These are phyloP conservation scores for Stevia rebaudiana DNA, from an alignment of 140 eudicot genomes.

Conservation along the genomic window DNA sequence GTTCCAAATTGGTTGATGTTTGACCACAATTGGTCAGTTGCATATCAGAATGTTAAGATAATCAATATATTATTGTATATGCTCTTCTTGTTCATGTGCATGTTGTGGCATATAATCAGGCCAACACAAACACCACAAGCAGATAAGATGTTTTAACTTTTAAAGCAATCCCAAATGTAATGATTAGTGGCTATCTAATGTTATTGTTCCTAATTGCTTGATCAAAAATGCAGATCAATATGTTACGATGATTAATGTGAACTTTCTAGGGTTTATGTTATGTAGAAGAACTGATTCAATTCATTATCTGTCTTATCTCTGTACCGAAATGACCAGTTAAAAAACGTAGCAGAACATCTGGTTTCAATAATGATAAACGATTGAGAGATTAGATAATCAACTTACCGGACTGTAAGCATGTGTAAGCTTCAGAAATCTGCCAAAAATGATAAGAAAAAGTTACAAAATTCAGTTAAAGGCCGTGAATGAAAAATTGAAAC, in stretches of 20 bases:
- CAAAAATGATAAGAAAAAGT: neutral
- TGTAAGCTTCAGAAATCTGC: constrained; percentile 89
- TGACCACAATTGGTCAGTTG: too few relatives aligned
- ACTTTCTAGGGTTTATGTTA: neutral
- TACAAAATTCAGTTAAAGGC: neutral
- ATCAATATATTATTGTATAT: too few relatives aligned
- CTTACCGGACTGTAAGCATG: constrained; percentile 65
- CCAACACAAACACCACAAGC: too few relatives aligned
- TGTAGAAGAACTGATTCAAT: too few relatives aligned
- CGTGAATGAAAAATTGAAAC: neutral
- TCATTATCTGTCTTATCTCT: neutral
- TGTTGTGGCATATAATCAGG: too few relatives aligned
- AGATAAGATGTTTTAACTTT: too few relatives aligned
- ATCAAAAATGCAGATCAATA: neutral
- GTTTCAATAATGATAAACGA: neutral
- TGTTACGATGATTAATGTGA: neutral
- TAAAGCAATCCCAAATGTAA: neutral
- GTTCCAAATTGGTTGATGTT: neutral
- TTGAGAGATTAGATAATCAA: neutral
- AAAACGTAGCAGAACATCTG: neutral
- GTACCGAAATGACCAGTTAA: neutral
- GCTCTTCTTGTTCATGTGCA: too few relatives aligned
- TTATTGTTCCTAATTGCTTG: neutral
- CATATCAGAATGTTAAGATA: too few relatives aligned
- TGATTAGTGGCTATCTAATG: neutral